phyloP scores from a whole-genome alignment of 2,329 filamentous ascomycete genomes.

The Ascochyta koolunga region DNA sequence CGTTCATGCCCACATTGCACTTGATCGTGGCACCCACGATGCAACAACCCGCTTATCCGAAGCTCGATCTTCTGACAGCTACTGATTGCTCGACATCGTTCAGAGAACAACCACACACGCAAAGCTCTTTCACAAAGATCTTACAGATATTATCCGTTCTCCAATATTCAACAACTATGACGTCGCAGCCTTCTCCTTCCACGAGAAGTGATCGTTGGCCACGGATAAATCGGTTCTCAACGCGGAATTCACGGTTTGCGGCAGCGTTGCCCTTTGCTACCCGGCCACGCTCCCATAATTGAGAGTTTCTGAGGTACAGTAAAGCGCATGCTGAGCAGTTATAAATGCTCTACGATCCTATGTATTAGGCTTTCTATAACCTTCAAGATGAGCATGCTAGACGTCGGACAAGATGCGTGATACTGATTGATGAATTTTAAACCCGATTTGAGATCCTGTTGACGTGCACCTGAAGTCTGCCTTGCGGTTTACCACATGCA shows the following conservation, averaged over 20 bases:
- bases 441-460: background rate
- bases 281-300: too few species aligned
- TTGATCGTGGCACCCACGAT: background rate
- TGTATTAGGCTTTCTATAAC: too few species aligned
- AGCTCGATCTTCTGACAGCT: background rate
- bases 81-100: background rate
- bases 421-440: too few species aligned
- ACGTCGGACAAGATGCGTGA: too few species aligned
- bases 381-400: too few species aligned
- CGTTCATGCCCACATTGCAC: background rate
- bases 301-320: too few species aligned
- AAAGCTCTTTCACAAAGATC: background rate
- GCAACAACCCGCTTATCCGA: background rate
- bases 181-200: background rate
- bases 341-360: too few species aligned
- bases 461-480: slow-evolving; percentile 6
- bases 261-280: too few species aligned
- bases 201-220: too few species aligned
- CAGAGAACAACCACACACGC: background rate
- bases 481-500: slow-evolving; percentile 8
- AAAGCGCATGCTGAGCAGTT: too few species aligned
- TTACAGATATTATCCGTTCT: background rate
- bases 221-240: background rate
- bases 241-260: too few species aligned
- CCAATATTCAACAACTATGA: background rate